phyloP scores from a whole-genome alignment of 1,284 basidiomycete genomes.

The Fomitopsis betulina region DNA sequence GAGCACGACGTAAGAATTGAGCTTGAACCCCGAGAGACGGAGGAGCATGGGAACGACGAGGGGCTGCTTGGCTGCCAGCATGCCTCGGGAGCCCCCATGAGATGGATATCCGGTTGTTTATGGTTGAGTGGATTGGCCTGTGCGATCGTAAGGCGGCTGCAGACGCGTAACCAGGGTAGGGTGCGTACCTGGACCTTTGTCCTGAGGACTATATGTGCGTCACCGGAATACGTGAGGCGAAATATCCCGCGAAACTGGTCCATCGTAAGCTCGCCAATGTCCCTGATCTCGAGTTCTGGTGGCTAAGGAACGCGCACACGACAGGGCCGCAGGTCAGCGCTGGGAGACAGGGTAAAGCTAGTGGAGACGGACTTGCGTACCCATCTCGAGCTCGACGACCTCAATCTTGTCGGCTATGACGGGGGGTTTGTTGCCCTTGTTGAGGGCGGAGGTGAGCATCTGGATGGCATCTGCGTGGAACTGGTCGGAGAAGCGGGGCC shows the following conservation, averaged over 20 bases:
- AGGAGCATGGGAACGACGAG: conserved; percentile 98
- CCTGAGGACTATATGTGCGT: conserved; percentile 93
- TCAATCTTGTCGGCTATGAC: conserved; percentile 97
- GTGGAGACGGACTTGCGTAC: conserved; percentile 71
- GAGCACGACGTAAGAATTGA: conserved; percentile 95
- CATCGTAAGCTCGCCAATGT: conserved; percentile 94
- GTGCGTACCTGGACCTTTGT: conserved; percentile 88
- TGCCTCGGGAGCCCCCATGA: conserved; percentile 74
- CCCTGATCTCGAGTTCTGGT: conserved; percentile 94
- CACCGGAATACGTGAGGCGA: conserved; percentile 91
- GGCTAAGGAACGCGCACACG: conserved; percentile 48
- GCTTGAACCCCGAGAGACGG: conserved; percentile 90
- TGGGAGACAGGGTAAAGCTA: neutral
- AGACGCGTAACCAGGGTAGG: neutral
- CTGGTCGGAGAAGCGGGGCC: conserved; percentile 94
- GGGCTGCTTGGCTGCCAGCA: conserved; percentile 89
- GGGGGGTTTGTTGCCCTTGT: conserved; percentile 96
- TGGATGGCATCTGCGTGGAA: conserved; percentile 92
- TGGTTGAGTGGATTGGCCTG: conserved; percentile 95
- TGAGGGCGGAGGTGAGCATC: conserved; percentile 92
- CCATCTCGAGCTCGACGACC: conserved; percentile 98
- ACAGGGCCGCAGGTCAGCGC: conserved; percentile 1
- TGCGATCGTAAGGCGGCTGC: neutral
- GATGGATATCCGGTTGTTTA: conserved; percentile 78
- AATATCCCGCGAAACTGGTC: conserved; percentile 99